phyloP scores from a whole-genome alignment of 164 flowering plant species.

The Liriodendron chinense region DNA sequence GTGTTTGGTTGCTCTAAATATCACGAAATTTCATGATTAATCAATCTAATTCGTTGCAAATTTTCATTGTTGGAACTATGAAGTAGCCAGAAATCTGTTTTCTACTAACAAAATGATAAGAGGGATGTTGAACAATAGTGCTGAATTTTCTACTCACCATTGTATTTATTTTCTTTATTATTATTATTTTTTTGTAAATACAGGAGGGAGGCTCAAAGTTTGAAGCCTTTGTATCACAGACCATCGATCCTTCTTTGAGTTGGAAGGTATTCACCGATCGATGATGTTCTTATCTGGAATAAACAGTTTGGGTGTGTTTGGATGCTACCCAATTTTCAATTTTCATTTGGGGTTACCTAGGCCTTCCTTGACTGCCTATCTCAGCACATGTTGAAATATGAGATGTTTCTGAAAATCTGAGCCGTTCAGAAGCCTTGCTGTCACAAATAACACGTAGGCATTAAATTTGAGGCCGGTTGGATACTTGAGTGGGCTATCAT shows the following conservation, averaged over 20 bases:
- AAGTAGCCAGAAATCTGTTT: no score
- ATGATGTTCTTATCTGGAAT: neutral
- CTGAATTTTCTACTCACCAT: no score
- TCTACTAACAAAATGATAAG: no score
- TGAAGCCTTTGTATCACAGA: conserved; percentile 48
- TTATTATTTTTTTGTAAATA: no score
- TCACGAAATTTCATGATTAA: no score
- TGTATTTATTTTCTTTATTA: neutral
- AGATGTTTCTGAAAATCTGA: no score
- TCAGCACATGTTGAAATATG: neutral
- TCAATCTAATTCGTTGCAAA: no score
- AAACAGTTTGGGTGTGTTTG: neutral
- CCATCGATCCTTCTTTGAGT: conserved; percentile 52
- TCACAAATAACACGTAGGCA: neutral
- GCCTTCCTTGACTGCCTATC: neutral
- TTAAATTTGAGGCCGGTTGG: neutral
- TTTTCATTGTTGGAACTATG: no score
- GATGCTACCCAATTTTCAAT: neutral
- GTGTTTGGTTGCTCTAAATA: no score
- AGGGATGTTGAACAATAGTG: no score
- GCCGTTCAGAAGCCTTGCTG: no score
- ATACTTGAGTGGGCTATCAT: neutral
- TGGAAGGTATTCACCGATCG: conserved; percentile 52
- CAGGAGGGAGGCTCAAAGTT: conserved; percentile 62
- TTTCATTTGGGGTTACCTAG: neutral